Percentiles rank a stretch among this genome's conserved stretches.
Evolutionary conservation across 2,329 filamentous ascomycete species (phyloP).

Genomic region (Aspergillus fischeri): DNA sequence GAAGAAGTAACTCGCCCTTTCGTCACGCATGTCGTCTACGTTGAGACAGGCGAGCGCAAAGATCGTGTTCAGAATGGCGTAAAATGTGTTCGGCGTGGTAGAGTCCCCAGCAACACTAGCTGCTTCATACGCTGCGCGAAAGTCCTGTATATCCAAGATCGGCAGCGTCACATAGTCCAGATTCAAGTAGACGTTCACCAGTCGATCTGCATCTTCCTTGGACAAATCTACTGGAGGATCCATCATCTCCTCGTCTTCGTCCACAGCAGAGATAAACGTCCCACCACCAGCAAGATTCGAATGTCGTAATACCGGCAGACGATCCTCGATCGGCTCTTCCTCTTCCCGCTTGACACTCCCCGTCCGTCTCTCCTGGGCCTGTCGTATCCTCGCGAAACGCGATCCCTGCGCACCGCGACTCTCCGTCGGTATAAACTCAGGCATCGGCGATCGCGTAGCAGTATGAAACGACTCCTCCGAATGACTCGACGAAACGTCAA

Average conservation of each 20-base stretch:
- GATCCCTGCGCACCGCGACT: not conserved
- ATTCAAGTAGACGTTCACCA: conserved; percentile 17
- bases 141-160: conserved; percentile 17
- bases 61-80: conserved; percentile 16
- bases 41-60: conserved; percentile 17
- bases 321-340: conserved; percentile 1
- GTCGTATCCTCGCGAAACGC: conserved; percentile 4
- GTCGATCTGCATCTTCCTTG: conserved; percentile 13
- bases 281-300: not conserved
- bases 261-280: not conserved
- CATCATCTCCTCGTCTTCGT: not conserved
- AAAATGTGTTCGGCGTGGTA: conserved; percentile 11
- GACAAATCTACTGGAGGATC: conserved; percentile 6
- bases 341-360: conserved; percentile 9
- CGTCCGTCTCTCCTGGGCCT: conserved; percentile 2
- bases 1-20: conserved; percentile 14
- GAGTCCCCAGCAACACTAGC: conserved; percentile 2
- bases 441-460: not conserved
- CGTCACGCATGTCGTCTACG: conserved; percentile 2
- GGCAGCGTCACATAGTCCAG: conserved; percentile 25
- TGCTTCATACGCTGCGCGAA: conserved; percentile 13
- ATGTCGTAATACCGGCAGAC: not conserved
- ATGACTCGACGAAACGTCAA: not conserved
- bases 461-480: conserved; percentile 9
- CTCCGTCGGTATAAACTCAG: not conserved